These are phyloP conservation scores for Linum lewisii DNA, from an alignment of 345 rosid species.

Conservation along the genomic window DNA sequence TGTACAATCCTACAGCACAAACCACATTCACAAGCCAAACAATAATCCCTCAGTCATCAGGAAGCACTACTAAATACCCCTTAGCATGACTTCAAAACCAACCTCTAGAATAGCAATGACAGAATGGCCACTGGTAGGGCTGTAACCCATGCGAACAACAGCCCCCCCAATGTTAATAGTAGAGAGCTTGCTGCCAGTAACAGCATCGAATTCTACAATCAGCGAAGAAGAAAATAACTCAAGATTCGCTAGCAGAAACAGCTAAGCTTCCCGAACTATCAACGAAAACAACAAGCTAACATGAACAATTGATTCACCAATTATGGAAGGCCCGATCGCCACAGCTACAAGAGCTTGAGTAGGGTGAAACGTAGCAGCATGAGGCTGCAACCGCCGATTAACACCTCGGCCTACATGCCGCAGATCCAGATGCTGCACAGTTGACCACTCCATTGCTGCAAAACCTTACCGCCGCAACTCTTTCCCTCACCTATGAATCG, in stretches of 20 bases:
- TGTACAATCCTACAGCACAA: constrained; percentile 72
- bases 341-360: constrained; percentile 69
- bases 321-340: constrained; percentile 58
- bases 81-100: background rate
- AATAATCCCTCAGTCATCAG: background rate
- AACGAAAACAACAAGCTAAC: background rate
- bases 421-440: constrained; percentile 96
- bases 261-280: background rate
- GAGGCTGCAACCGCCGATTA: constrained; percentile 72
- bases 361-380: constrained; percentile 81
- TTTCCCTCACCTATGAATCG: background rate
- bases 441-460: constrained; percentile 80
- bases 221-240: background rate
- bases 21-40: background rate
- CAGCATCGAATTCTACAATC: constrained; percentile 73
- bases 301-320: constrained; percentile 38
- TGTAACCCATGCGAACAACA: constrained; percentile 75
- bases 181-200: constrained; percentile 83
- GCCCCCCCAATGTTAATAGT: constrained; percentile 68
- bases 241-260: background rate
- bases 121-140: constrained; percentile 76
- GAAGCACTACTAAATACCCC: background rate
- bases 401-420: constrained; percentile 70
- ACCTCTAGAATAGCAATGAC: constrained; percentile 87
- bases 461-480: background rate